These are phyloP conservation scores for Hevea brasiliensis DNA, from an alignment of 345 rosid species.

Conservation along the genomic window DNA sequence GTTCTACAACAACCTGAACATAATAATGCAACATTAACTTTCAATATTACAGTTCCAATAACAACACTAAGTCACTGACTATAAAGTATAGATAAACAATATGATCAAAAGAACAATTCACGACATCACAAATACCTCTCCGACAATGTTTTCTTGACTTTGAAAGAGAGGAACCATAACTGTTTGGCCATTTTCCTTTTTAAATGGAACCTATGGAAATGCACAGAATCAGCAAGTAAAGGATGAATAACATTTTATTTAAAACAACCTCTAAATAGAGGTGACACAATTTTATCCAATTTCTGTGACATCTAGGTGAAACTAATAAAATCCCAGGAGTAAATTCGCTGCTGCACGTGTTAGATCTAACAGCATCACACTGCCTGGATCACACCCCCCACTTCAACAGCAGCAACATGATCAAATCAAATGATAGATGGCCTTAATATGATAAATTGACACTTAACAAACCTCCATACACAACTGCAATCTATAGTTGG, in stretches of 20 bases:
- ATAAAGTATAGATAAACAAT: not conserved
- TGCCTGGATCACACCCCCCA: not conserved
- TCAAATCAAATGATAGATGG: not conserved
- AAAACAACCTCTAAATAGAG: not conserved
- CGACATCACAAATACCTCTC: constrained; percentile 40
- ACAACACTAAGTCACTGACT: not conserved
- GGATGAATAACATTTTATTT: not conserved
- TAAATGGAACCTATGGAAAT: constrained; percentile 42
- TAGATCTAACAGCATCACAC: not conserved
- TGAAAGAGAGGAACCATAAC: constrained; percentile 52
- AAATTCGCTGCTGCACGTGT: not conserved
- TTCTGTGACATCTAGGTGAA: not conserved
- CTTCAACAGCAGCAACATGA: not conserved
- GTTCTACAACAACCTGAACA: constrained; percentile 52
- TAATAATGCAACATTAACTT: not conserved
- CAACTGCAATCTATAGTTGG: not conserved
- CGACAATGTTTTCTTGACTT: constrained; percentile 54
- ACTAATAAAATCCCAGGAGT: not conserved
- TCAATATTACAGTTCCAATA: constrained; percentile 3
- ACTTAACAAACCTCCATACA: not conserved
- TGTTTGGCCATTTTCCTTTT: constrained; percentile 57
- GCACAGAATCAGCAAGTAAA: not conserved
- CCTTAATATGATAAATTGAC: not conserved
- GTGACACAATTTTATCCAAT: not conserved
- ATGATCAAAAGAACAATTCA: constrained; percentile 4